Conservation (phyloP, 2,329 filamentous ascomycete species). For the Neofusicoccum umdonicola region DNA sequence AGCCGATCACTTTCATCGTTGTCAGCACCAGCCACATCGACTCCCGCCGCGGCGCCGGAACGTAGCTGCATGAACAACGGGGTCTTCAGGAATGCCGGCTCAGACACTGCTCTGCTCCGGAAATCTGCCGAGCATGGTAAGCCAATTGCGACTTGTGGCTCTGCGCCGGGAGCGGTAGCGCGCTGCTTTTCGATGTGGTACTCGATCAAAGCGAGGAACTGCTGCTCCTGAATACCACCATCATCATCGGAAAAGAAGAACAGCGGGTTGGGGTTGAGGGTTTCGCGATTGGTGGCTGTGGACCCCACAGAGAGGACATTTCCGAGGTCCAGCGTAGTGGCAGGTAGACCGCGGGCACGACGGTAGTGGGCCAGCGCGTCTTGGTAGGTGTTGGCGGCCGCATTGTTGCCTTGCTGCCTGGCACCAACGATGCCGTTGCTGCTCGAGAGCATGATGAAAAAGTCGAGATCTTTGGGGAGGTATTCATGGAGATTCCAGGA, state of each 20-base stretch:
- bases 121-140: constrained; percentile 23
- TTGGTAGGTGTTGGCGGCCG: constrained; percentile 30
- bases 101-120: constrained; percentile 19
- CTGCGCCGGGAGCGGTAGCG: background rate
- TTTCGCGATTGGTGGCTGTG: constrained; percentile 1
- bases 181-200: constrained; percentile 22
- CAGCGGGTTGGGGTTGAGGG: background rate
- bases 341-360: constrained; percentile 19
- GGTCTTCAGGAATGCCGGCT: constrained; percentile 22
- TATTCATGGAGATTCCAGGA: constrained; percentile 30
- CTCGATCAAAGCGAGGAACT: constrained; percentile 25
- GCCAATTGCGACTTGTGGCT: constrained; percentile 24
- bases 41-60: constrained; percentile 2
- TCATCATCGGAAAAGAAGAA: constrained; percentile 8
- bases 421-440: constrained; percentile 19
- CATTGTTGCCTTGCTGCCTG: constrained; percentile 26
- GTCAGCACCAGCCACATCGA: background rate
- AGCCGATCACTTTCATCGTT: background rate
- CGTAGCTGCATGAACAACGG: constrained; percentile 18
- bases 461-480: constrained; percentile 24
- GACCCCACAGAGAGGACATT: constrained; percentile 27
- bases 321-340: constrained; percentile 22
- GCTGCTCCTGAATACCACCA: constrained; percentile 21
- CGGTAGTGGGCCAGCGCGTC: constrained; percentile 28
- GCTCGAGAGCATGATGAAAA: constrained; percentile 28